These are phyloP conservation scores for Viridothelium virens DNA, from an alignment of 495 filamentous ascomycete species.

Conservation along the genomic window DNA sequence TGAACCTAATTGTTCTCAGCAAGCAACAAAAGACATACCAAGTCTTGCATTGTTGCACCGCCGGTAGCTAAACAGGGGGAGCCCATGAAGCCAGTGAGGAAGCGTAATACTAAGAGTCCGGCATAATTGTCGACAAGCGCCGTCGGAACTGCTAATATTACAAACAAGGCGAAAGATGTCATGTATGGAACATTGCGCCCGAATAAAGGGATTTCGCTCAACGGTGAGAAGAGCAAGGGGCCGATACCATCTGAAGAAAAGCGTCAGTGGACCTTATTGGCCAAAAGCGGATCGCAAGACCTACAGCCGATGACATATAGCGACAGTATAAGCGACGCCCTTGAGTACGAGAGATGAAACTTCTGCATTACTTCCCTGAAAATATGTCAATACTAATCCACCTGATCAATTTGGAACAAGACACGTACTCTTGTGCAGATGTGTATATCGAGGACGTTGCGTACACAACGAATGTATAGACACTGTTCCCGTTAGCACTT, in stretches of 20 bases:
- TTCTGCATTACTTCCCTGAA: background rate
- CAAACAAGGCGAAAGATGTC: conserved; percentile 9
- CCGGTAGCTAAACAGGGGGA: conserved; percentile 10
- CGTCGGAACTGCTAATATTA: background rate
- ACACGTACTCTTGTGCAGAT: conserved; percentile 1
- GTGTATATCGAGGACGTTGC: conserved; percentile 4
- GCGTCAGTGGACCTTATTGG: background rate
- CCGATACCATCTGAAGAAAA: conserved; percentile 5
- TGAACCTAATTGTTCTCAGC: background rate
- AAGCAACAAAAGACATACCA: conserved; percentile 17
- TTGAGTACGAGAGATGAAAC: conserved; percentile 1
- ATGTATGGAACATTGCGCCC: conserved; percentile 12
- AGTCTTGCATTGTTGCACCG: conserved; percentile 18
- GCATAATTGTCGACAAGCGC: conserved; percentile 4
- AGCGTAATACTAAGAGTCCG: conserved; percentile 9
- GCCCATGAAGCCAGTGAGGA: conserved; percentile 17
- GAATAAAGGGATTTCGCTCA: conserved; percentile 14
- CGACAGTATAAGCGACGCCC: conserved; percentile 3
- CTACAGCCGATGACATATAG: conserved; percentile 3
- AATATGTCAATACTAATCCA: background rate
- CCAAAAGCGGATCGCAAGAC: background rate
- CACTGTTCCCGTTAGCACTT: background rate
- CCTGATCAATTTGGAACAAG: background rate
- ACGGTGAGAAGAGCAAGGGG: conserved; percentile 7
- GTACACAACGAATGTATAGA: conserved; percentile 12